phyloP scores from a whole-genome alignment of 2,329 filamentous ascomycete species.

The Alternaria consortialis region DNA sequence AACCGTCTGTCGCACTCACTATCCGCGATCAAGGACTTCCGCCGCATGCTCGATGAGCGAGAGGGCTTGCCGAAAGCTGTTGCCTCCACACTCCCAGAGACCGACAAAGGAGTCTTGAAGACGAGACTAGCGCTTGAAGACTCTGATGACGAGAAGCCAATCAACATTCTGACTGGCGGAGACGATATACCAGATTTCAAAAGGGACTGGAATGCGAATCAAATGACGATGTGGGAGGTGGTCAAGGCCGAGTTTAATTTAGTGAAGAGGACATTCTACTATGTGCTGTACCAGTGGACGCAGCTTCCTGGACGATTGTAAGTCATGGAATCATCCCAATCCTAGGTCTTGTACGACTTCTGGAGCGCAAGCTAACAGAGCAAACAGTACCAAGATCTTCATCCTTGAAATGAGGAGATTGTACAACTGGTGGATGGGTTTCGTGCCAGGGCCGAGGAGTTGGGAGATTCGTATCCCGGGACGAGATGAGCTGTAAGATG shows the following conservation, averaged over 20 bases:
- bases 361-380: constrained; percentile 13
- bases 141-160: constrained; percentile 23
- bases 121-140: constrained; percentile 40
- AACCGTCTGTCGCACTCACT: constrained; percentile 85
- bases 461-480: constrained; percentile 61
- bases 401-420: constrained; percentile 63
- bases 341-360: too few species aligned
- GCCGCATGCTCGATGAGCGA: constrained; percentile 59
- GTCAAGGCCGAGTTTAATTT: constrained; percentile 71
- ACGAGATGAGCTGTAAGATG: constrained; percentile 38
- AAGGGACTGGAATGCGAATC: constrained; percentile 51
- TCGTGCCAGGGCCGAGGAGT: constrained; percentile 64
- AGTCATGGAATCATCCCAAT: constrained; percentile 49
- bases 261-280: constrained; percentile 69
- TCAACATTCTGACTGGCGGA: constrained; percentile 33
- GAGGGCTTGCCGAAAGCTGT: constrained; percentile 40
- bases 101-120: constrained; percentile 43
- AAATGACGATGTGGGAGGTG: constrained; percentile 63
- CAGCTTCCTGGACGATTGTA: constrained; percentile 74
- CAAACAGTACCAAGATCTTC: constrained; percentile 60
- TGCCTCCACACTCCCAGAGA: constrained; percentile 25
- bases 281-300: constrained; percentile 76
- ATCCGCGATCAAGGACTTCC: constrained; percentile 77
- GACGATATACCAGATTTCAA: constrained; percentile 54
- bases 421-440: constrained; percentile 71